Percentiles rank a stretch among this genome's conserved stretches.
These are phyloP conservation scores for Jamesozyma jinghongensis DNA, from an alignment of 805 yeast species.

Conservation along the genomic window DNA sequence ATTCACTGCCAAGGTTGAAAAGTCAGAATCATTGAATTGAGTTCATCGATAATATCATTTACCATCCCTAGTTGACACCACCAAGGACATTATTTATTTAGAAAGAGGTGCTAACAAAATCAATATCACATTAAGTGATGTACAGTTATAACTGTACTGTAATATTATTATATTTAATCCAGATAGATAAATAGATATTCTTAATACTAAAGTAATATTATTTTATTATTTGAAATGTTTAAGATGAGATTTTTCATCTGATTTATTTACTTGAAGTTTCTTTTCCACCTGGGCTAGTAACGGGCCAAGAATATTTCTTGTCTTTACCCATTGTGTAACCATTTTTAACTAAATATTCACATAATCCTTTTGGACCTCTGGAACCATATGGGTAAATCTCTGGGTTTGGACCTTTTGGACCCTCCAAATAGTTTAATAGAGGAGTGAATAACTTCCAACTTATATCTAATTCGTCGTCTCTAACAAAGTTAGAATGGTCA, in stretches of 20 bases:
- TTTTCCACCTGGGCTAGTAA: slow-evolving; percentile 41
- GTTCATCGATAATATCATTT: no score
- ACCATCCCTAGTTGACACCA: no score
- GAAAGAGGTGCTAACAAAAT: no score
- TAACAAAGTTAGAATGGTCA: slow-evolving; percentile 93
- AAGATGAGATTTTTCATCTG: no score
- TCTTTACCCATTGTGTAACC: slow-evolving; percentile 58
- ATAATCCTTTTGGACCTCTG: slow-evolving; percentile 69
- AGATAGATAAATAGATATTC: no score
- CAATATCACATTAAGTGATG: no score
- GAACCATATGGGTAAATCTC: slow-evolving; percentile 75
- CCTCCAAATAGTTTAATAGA: slow-evolving; percentile 68
- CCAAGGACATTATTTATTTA: no score
- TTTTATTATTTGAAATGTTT: no score
- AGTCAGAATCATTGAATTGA: slow-evolving; percentile 7
- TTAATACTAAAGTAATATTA: no score
- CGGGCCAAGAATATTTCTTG: slow-evolving; percentile 83
- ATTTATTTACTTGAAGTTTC: no score
- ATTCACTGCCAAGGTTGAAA: slow-evolving; percentile 18
- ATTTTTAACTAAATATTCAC: slow-evolving; percentile 51
- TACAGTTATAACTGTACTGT: no score
- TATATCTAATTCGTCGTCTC: slow-evolving; percentile 92
- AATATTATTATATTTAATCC: no score
- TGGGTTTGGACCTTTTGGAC: slow-evolving; percentile 59
- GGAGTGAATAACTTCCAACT: slow-evolving; percentile 97